phyloP scores from a whole-genome alignment of 176 grass and related monocot genomes.

The Zizania latifolia region DNA sequence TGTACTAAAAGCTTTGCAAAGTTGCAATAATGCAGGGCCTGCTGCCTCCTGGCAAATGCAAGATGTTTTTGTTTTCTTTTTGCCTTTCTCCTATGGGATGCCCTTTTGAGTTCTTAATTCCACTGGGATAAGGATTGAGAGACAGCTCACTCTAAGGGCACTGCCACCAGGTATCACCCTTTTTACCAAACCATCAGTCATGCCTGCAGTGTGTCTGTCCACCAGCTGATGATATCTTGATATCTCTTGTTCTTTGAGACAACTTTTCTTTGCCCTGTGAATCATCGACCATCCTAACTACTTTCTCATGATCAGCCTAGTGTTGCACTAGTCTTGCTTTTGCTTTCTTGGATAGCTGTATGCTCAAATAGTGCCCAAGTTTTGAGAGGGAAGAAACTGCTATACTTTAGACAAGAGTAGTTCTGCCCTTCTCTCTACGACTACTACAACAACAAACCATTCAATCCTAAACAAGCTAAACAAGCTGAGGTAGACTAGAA shows the following conservation, averaged over 20 bases:
- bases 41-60: not conserved
- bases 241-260: not conserved
- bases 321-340: not conserved
- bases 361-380: not conserved
- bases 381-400: not conserved
- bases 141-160: not conserved
- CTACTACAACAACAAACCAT: too few relatives aligned
- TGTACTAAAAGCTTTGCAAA: constrained; percentile 12
- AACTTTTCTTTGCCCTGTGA: not conserved
- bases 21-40: constrained; percentile 32
- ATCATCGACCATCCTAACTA: not conserved
- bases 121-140: constrained; percentile 14
- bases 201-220: not conserved
- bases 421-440: too few relatives aligned
- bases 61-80: not conserved
- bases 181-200: not conserved
- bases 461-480: too few relatives aligned
- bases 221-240: constrained; percentile 1
- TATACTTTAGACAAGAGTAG: too few relatives aligned
- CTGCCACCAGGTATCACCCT: not conserved
- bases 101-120: constrained; percentile 18
- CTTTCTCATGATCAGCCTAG: constrained; percentile 10
- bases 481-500: too few relatives aligned
- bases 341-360: not conserved
- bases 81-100: not conserved